Percentiles rank a stretch among this genome's conserved stretches.
Conservation (phyloP, 345 rosid genomes). For the Gossypium sturtianum region DNA sequence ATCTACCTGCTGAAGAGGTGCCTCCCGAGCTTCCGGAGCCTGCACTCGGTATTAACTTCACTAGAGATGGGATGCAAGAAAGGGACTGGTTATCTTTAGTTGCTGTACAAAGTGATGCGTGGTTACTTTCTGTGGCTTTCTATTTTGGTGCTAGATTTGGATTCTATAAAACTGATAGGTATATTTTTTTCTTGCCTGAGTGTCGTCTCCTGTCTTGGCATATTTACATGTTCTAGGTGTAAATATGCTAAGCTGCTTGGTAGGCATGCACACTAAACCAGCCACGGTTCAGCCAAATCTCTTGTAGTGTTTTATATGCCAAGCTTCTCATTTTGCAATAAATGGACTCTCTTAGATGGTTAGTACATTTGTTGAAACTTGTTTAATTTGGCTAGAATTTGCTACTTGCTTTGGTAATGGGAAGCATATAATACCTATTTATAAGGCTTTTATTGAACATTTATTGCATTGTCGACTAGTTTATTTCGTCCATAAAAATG, state of each 20-base stretch:
- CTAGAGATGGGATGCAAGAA: conserved; percentile 85
- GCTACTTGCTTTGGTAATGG: background rate
- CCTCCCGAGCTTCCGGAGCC: conserved; percentile 97
- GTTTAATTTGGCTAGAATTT: conserved; percentile 5
- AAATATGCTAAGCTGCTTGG: background rate
- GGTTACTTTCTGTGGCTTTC: conserved; percentile 90
- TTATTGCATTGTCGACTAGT: background rate
- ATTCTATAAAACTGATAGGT: conserved; percentile 91
- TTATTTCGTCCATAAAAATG: background rate
- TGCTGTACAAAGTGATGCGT: conserved; percentile 73
- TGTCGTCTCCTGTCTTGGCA: conserved; percentile 4
- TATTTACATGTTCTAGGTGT: background rate
- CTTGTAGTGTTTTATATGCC: background rate
- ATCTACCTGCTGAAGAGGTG: conserved; percentile 90
- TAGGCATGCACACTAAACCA: background rate
- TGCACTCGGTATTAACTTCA: conserved; percentile 88
- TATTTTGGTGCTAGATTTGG: conserved; percentile 88
- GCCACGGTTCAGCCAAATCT: background rate
- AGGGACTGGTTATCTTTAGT: conserved; percentile 90
- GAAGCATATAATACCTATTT: background rate
- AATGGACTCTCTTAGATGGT: background rate
- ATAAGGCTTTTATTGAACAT: background rate
- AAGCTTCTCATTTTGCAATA: no score
- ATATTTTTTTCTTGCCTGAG: conserved; percentile 10
- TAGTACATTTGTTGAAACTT: background rate